phyloP scores from a whole-genome alignment of 2,329 filamentous ascomycete species.

The Aspergillus flavus region DNA sequence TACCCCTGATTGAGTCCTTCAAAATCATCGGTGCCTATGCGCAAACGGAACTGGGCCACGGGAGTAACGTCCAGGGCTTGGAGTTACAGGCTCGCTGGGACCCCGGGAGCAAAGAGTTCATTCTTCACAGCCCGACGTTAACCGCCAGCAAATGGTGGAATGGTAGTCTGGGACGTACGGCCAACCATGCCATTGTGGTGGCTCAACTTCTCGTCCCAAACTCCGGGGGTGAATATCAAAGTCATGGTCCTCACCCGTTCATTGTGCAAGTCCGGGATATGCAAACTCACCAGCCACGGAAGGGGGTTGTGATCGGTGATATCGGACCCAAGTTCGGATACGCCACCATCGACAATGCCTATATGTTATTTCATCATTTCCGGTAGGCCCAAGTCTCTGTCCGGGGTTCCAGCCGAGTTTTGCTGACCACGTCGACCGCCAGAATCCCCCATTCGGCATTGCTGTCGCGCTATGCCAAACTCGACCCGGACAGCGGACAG shows the following conservation, averaged over 20 bases:
- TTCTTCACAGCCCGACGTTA: slow-evolving; percentile 54
- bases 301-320: slow-evolving; percentile 54
- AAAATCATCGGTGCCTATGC: slow-evolving; percentile 56
- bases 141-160: slow-evolving; percentile 61
- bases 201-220: slow-evolving; percentile 46
- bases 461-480: too few species aligned
- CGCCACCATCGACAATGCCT: slow-evolving; percentile 55
- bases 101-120: slow-evolving; percentile 48
- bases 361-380: slow-evolving; percentile 48
- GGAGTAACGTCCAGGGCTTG: slow-evolving; percentile 54
- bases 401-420: too few species aligned
- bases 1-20: slow-evolving; percentile 52
- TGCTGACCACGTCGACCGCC: too few species aligned
- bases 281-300: slow-evolving; percentile 37
- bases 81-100: slow-evolving; percentile 54
- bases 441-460: too few species aligned
- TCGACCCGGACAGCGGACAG: neutral
- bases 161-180: slow-evolving; percentile 53
- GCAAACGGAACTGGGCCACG: slow-evolving; percentile 56
- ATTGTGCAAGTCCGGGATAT: slow-evolving; percentile 51
- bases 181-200: slow-evolving; percentile 57
- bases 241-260: slow-evolving; percentile 54
- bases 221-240: slow-evolving; percentile 35
- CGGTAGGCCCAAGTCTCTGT: slow-evolving; percentile 39
- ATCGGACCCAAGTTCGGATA: slow-evolving; percentile 59